Evolutionary conservation across 2,329 filamentous ascomycete species (phyloP).

Genomic region (Sporothrix protearum): DNA sequence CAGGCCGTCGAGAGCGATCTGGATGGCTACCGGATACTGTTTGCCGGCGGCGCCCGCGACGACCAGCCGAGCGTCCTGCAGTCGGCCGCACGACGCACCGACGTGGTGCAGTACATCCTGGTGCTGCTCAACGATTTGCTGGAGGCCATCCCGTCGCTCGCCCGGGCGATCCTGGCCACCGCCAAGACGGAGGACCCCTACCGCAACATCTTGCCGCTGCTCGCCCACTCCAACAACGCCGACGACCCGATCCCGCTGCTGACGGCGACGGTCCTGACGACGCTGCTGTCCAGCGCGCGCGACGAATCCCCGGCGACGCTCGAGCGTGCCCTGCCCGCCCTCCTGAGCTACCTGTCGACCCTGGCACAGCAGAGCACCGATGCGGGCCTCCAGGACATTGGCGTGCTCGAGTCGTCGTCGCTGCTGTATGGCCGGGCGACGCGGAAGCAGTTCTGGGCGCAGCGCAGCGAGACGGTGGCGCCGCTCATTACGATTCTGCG

Average conservation of each 20-base stretch:
- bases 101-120: slow-evolving; percentile 92
- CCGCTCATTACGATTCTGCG: slow-evolving; percentile 80
- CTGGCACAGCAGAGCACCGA: slow-evolving; percentile 75
- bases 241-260: slow-evolving; percentile 84
- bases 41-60: slow-evolving; percentile 74
- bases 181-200: slow-evolving; percentile 62
- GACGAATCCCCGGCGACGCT: slow-evolving; percentile 63
- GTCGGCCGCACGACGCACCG: slow-evolving; percentile 76
- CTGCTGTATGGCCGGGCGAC: slow-evolving; percentile 72
- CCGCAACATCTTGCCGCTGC: slow-evolving; percentile 76
- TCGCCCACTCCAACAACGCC: slow-evolving; percentile 68
- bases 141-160: slow-evolving; percentile 69
- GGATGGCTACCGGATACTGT: slow-evolving; percentile 72
- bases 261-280: slow-evolving; percentile 80
- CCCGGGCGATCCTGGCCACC: slow-evolving; percentile 61
- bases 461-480: slow-evolving; percentile 76
- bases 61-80: slow-evolving; percentile 73
- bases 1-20: slow-evolving; percentile 77
- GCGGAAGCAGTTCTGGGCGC: slow-evolving; percentile 84
- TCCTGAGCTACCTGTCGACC: slow-evolving; percentile 81
- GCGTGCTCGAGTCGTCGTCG: slow-evolving; percentile 84
- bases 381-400: slow-evolving; percentile 89
- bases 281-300: slow-evolving; percentile 66
- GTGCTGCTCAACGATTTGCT: slow-evolving; percentile 85
- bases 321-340: slow-evolving; percentile 68